phyloP scores from a whole-genome alignment of 2,329 filamentous ascomycete genomes.

The Cephalotrichum gorgonifer region DNA sequence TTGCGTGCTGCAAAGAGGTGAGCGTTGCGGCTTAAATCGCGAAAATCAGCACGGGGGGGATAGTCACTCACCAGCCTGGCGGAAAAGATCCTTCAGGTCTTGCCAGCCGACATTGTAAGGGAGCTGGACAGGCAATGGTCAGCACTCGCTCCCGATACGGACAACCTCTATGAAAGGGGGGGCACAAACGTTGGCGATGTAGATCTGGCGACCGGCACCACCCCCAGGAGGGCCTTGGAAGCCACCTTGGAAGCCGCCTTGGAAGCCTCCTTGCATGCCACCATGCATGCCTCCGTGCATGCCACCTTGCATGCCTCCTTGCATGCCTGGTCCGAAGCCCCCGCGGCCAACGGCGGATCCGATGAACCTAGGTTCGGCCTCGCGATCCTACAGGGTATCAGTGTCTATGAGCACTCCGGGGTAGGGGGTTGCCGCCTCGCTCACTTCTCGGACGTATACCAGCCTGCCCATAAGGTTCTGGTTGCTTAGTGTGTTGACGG shows the following conservation, averaged over 20 bases:
- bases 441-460: constrained; percentile 93
- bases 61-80: constrained; percentile 77
- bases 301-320: neutral
- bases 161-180: neutral
- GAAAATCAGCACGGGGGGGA: neutral
- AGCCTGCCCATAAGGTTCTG: constrained; percentile 97
- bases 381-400: constrained; percentile 61
- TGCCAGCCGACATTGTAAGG: constrained; percentile 98
- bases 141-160: constrained; percentile 11
- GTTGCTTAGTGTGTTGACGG: constrained; percentile 96
- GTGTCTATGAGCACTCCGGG: neutral
- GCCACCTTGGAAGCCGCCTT: constrained; percentile 37
- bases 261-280: constrained; percentile 27
- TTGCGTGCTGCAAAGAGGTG: constrained; percentile 32
- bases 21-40: neutral
- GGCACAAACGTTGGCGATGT: constrained; percentile 90
- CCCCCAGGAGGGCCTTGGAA: constrained; percentile 34
- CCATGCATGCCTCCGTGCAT: too few species aligned
- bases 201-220: constrained; percentile 71
- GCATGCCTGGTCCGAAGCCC: constrained; percentile 33
- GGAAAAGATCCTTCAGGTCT: constrained; percentile 96
- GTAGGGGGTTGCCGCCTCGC: constrained; percentile 13
- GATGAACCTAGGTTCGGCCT: constrained; percentile 94
- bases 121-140: constrained; percentile 48
- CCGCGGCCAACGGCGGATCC: constrained; percentile 50